A percentile compares a stretch with the other conserved stretches of the same genome.
These are phyloP conservation scores for Gillenia trifoliata DNA, from an alignment of 306 rosid genomes.

Conservation along the genomic window DNA sequence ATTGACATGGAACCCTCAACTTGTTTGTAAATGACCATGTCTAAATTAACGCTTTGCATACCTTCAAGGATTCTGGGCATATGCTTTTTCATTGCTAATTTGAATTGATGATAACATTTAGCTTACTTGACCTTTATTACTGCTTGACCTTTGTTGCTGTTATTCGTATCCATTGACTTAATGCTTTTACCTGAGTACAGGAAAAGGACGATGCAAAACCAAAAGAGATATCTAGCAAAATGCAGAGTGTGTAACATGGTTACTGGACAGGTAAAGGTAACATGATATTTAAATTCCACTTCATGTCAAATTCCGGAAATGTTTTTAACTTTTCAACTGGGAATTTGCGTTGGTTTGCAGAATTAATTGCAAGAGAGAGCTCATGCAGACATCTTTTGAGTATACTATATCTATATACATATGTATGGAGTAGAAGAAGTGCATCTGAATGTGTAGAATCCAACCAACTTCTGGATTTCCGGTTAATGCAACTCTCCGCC, in stretches of 20 bases:
- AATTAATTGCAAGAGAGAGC: slow-evolving; percentile 33
- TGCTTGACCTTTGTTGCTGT: background rate
- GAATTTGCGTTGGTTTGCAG: slow-evolving; percentile 32
- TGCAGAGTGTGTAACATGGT: slow-evolving; percentile 60
- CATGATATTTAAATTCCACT: slow-evolving; percentile 4
- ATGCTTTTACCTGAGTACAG: slow-evolving; percentile 36
- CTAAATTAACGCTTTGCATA: background rate
- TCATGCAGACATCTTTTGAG: slow-evolving; percentile 37
- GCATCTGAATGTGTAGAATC: slow-evolving; percentile 34
- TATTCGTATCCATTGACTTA: background rate
- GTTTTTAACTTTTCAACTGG: slow-evolving; percentile 6
- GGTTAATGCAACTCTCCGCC: slow-evolving; percentile 30
- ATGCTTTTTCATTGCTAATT: background rate
- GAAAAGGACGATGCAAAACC: slow-evolving; percentile 62
- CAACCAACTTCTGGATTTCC: slow-evolving; percentile 32
- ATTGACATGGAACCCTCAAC: background rate
- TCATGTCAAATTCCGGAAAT: background rate
- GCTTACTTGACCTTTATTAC: background rate
- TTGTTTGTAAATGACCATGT: background rate
- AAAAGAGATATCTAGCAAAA: slow-evolving; percentile 71
- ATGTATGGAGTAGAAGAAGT: slow-evolving; percentile 46
- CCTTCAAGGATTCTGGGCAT: background rate
- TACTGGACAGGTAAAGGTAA: slow-evolving; percentile 25
- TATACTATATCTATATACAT: slow-evolving; percentile 38
- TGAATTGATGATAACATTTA: background rate